Percentiles rank a stretch among this genome's conserved stretches.
Conservation (phyloP, 2,329 filamentous ascomycete genomes). For the Cordyceps fumosorosea region DNA sequence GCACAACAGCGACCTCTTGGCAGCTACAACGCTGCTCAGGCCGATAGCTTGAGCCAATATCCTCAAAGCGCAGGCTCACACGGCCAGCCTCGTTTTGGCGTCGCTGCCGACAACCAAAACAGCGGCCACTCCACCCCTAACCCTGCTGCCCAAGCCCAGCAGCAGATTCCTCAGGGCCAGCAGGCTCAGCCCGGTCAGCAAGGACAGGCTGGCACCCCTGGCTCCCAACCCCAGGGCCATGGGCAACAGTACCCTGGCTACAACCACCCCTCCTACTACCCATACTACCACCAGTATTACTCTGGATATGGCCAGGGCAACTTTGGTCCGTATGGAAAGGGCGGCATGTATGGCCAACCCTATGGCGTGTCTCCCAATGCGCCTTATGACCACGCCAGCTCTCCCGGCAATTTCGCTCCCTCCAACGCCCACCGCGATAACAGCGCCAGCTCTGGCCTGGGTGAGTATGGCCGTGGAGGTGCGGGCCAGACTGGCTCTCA, state of each 20-base stretch:
- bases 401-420: conserved; percentile 49
- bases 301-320: conserved; percentile 48
- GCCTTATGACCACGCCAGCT: conserved; percentile 50
- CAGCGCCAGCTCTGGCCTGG: conserved; percentile 43
- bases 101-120: conserved; percentile 63
- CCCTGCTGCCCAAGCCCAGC: conserved; percentile 55
- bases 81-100: conserved; percentile 54
- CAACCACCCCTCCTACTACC: conserved; percentile 52
- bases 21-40: conserved; percentile 63
- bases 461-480: conserved; percentile 47
- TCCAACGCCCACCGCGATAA: conserved; percentile 48
- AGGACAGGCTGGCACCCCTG: conserved; percentile 36
- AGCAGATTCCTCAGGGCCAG: conserved; percentile 33
- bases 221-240: conserved; percentile 39
- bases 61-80: conserved; percentile 59
- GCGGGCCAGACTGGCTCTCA: conserved; percentile 44
- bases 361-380: conserved; percentile 51
- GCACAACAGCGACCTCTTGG: conserved; percentile 69
- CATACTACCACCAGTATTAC: conserved; percentile 57
- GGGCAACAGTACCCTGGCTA: conserved; percentile 43
- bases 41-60: conserved; percentile 60
- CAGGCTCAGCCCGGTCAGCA: conserved; percentile 39
- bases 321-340: conserved; percentile 49
- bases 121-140: conserved; percentile 90
- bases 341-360: conserved; percentile 47